Evolutionary conservation across 225 moss, liverwort and hornwort species (phyloP), one percentile per base, ranked within the genome.

Genomic region (Neckera pumila): DNA sequence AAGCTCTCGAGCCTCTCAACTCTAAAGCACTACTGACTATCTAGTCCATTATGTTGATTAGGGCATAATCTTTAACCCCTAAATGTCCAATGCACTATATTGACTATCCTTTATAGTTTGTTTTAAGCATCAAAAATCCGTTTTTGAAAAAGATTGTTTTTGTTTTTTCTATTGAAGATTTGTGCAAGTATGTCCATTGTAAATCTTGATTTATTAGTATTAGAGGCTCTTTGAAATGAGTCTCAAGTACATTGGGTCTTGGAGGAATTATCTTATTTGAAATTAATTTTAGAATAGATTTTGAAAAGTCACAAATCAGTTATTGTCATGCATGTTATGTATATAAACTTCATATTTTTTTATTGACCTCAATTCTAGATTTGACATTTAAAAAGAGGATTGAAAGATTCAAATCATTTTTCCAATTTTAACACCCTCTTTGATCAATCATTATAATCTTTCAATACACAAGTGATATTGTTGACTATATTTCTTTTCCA

Each of bases 371-470:
- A 65, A 5, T 34, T 65, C 34, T 71, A 71, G 42, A 67, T 67
- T 67, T 21, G 67, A 22, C 21, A 67, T 22, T 0, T 22, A 3
- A 12, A n/a, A 22, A 3, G 12, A n/a, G 4, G 12, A 36, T 11
- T 19, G 19, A 65, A 34, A 67, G 67, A 22, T 21, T 67, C 12
- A n/a, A 67, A 22, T n/a, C 6, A 22, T 67, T 12, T n/a, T 67
- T 2, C 4, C 1, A n/a, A 2, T n/a, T 6, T n/a, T 67, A n/a
- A 67, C 22, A 1, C 12, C 6, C n/a, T 4, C 17, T 16, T 31
- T 38, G 2, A 67, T 67, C 12, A 67, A 6, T 12, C 12, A n/a
- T 11, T 3, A n/a, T 67, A 3, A 61, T 28, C 28, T 61, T 61
- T n/a, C 21, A n/a, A 67, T 67, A 6, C 1, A 71, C 14, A 71